Evolutionary conservation across 306 rosid species (phyloP).

Genomic region (Prosopis cineraria): DNA sequence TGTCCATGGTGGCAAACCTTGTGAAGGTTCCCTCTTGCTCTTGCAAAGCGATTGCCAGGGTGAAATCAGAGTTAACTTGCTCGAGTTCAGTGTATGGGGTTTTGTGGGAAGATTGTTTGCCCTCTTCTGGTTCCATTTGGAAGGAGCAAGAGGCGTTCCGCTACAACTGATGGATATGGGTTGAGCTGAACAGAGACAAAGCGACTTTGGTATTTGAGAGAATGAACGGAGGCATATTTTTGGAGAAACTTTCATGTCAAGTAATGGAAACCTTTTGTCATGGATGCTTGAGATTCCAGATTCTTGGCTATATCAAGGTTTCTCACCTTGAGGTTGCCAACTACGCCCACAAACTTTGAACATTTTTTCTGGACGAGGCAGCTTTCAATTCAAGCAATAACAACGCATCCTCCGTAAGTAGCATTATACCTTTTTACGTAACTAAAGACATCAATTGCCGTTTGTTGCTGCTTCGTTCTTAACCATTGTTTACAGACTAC

Average conservation of each 20-base stretch:
- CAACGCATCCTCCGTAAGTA: constrained; percentile 39
- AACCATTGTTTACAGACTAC: neutral
- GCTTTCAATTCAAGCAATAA: constrained; percentile 42
- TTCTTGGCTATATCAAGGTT: constrained; percentile 46
- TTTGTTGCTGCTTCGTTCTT: constrained; percentile 15
- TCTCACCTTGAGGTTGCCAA: constrained; percentile 20
- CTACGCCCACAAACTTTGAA: constrained; percentile 14
- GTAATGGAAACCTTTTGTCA: constrained; percentile 55
- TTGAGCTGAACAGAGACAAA: constrained; percentile 24
- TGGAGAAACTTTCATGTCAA: constrained; percentile 51
- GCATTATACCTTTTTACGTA: constrained; percentile 45
- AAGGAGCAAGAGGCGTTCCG: constrained; percentile 31
- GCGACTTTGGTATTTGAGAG: constrained; percentile 40
- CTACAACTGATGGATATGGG: constrained; percentile 18
- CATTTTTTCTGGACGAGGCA: constrained; percentile 42
- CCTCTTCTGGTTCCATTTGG: constrained; percentile 56
- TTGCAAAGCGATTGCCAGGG: constrained; percentile 60
- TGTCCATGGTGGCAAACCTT: constrained; percentile 54
- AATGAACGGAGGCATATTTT: constrained; percentile 1
- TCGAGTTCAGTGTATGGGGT: constrained; percentile 55
- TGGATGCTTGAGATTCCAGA: constrained; percentile 55
- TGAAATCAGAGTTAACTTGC: constrained; percentile 58
- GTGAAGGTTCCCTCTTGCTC: constrained; percentile 57
- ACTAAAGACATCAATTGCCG: constrained; percentile 27
- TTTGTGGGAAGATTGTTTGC: constrained; percentile 54